A percentile compares a stretch with the other conserved stretches of the same genome.
These are phyloP conservation scores for Lactifluus hygrophoroides DNA, from an alignment of 768 basidiomycete genomes.

Conservation along the genomic window DNA sequence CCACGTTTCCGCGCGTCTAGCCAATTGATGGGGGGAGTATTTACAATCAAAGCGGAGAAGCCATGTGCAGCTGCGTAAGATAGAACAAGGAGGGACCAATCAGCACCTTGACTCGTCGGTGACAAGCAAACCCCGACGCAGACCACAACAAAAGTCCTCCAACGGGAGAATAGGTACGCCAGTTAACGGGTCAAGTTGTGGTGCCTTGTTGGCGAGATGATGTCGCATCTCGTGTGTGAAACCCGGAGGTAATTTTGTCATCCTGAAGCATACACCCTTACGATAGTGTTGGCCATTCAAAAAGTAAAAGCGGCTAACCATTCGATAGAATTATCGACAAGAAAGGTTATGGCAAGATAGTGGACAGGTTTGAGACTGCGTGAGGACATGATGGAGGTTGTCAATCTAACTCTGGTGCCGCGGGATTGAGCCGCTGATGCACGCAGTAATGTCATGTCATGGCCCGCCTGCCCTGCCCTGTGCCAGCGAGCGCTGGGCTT, in stretches of 20 bases:
- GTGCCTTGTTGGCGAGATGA: constrained; percentile 46
- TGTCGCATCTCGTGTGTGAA: constrained; percentile 64
- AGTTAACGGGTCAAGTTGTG: constrained; percentile 34
- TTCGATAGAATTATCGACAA: constrained; percentile 33
- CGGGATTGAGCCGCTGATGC: too few species aligned
- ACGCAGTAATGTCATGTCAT: too few species aligned
- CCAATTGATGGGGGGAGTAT: background rate
- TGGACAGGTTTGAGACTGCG: constrained; percentile 13
- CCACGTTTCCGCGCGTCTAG: background rate
- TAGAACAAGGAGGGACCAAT: background rate
- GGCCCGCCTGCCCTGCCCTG: too few species aligned
- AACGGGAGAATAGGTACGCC: constrained; percentile 63
- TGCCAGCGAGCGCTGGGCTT: too few species aligned
- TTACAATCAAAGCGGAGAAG: constrained; percentile 69
- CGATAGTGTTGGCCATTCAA: background rate
- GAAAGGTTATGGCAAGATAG: constrained; percentile 22
- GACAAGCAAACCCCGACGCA: constrained; percentile 22
- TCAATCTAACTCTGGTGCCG: too few species aligned
- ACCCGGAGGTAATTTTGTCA: constrained; percentile 70
- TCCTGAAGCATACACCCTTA: constrained; percentile 43
- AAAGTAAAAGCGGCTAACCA: constrained; percentile 24
- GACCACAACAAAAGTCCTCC: constrained; percentile 64
- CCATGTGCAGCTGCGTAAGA: constrained; percentile 61
- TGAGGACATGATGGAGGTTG: background rate
- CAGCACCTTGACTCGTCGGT: background rate